Evolutionary conservation across 148 eudicot genomes (phyloP), one percentile per base, ranked within the genome.

Genomic region (Vaccinium macrocarpon): DNA sequence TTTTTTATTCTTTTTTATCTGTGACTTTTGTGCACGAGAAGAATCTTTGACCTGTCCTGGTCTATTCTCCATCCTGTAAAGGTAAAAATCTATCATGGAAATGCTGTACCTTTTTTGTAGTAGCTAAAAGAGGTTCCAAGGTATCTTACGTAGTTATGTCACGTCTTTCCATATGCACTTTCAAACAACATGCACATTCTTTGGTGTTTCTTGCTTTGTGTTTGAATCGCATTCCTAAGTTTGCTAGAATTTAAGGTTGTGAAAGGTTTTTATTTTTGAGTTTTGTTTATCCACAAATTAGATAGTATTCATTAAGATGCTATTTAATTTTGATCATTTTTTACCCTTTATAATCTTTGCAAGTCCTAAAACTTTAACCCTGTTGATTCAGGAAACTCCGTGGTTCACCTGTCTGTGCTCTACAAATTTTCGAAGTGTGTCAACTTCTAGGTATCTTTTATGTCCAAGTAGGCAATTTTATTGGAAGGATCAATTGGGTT

Each of bases 401-500:
- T 14, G 74, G 74, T 81, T 81, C 42, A 51, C 70, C 72, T 70
- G 84, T 21, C 6, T 27, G 15, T 25, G 35, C 48, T 50, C 77
- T 51, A 62, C 76, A 66, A n/a, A 82, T 27, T 4, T 9, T 32
- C 11, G 88, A 82, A 77, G 86, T 79, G 86, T 68, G 81, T 78
- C 78, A 86, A 86, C 88, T 89, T 88, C 72, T 85, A 88, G 88
- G 85, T 86, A 81, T 88, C 86, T 95, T 93, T 92, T 95, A 93
- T 95, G 98, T 95, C 96, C 92, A 90, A 90, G 86, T 95, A 76
- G 85, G 92, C 89, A 82, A 83, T 90, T 86, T 86, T 87, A 74
- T 90, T 88, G 88, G 83, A 90, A 88, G 88, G 90, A 91, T 86
- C 90, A 76, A 87, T 93, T 87, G 96, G 94, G 90, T 89, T 93